Evolutionary conservation across 108 stramenopile species (phyloP).

Genomic region (Schizochytrium sp.): DNA sequence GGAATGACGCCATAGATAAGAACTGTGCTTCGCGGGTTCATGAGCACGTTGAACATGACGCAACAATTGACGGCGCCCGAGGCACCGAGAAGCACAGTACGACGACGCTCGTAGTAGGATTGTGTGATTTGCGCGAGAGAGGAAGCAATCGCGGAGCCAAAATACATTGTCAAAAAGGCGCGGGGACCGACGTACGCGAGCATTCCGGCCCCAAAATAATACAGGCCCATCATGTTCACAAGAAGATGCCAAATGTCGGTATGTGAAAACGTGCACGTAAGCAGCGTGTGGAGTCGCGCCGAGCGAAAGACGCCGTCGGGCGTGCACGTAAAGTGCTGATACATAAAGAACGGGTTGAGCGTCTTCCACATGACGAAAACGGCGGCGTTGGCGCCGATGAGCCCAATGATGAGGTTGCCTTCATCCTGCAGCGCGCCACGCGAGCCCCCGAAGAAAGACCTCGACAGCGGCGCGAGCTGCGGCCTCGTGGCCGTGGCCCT

Average conservation of each 20-base stretch:
- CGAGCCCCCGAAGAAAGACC: neutral
- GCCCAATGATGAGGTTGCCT: neutral
- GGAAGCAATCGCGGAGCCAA: neutral
- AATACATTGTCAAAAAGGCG: neutral
- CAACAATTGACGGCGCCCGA: conserved; percentile 13
- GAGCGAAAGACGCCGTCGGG: neutral
- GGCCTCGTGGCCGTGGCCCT: no score
- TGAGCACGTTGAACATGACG: neutral
- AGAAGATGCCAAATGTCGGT: neutral
- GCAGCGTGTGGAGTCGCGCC: neutral
- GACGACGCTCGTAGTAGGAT: neutral
- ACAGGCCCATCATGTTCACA: conserved; percentile 18
- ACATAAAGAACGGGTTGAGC: neutral
- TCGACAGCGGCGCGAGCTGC: no score
- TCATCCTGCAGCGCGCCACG: neutral
- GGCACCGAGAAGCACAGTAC: neutral
- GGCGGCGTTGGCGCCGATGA: conserved; percentile 5
- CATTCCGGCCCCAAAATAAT: neutral
- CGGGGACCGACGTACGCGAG: neutral
- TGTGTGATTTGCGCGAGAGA: neutral
- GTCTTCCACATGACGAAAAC: conserved; percentile 7
- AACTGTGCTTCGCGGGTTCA: neutral
- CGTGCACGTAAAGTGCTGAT: neutral
- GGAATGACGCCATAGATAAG: neutral
- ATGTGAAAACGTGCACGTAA: neutral